A percentile compares a stretch with the other conserved stretches of the same genome.
These are phyloP conservation scores for Halenospora varia DNA, from an alignment of 495 filamentous ascomycete genomes.

Conservation along the genomic window DNA sequence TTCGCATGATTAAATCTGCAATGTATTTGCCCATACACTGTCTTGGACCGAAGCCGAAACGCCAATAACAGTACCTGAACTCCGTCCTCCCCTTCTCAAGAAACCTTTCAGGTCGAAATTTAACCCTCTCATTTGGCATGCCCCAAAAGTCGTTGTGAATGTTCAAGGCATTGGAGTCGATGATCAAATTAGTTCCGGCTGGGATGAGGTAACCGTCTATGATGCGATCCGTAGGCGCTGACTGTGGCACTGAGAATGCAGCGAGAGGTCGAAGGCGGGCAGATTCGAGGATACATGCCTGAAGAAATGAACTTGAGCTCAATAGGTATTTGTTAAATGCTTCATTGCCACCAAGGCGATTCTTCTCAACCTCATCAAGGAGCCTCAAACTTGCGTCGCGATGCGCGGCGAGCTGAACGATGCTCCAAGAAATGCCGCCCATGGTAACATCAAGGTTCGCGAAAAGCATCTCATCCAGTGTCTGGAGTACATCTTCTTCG, in stretches of 20 bases:
- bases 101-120: neutral
- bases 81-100: neutral
- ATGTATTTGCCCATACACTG: neutral
- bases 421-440: constrained; percentile 33
- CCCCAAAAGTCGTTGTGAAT: neutral
- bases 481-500: constrained; percentile 31
- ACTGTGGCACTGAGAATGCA: neutral
- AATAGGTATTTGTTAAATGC: neutral
- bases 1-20: neutral
- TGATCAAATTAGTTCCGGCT: neutral
- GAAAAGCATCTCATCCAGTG: constrained; percentile 41
- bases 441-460: constrained; percentile 45
- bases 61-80: neutral
- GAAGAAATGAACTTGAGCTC: neutral
- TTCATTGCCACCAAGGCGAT: neutral
- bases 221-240: neutral
- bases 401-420: constrained; percentile 36
- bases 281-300: neutral
- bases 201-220: neutral
- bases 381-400: constrained; percentile 26
- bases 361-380: neutral
- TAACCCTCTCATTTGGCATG: neutral
- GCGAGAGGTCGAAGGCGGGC: neutral
- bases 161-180: neutral
- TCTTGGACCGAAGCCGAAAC: neutral